Base-by-base conservation (phyloP, 306 rosid genomes). In the Psophocarpus tetragonolobus region DNA sequence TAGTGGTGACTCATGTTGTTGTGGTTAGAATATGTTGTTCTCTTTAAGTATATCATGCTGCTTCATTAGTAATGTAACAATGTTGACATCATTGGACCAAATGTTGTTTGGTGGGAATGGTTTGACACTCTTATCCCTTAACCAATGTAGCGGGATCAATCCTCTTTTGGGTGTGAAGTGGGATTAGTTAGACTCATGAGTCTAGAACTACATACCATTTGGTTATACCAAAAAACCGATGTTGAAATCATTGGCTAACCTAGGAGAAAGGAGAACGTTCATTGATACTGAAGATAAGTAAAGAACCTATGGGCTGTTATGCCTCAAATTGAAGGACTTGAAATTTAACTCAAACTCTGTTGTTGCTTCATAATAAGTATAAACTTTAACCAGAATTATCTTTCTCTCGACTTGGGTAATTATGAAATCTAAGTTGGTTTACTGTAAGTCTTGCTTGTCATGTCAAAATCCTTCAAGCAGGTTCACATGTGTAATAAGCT, bases 401-500 rank as follows among this genome's bases (percentile, higher is more conserved):
- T 71, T 27, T 73, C 26, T 15, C 24, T 24, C 10, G 30, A 80
- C 41, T 62, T 17, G 4, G 61, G 24, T 53, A 14, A 11, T 36
- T 15, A 14, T 71, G 74, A 30, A 82, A 60, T 82, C 69, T 29
- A 68, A 45, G 12, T 74, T 18, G 44, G 29, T 58, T 39, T 50
- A 71, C 47, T 48, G 30, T 6, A 2, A 24, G 14, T 47, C 53
- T 47, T 47, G 6, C 53, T n/a, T 47, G 64, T 68, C 13, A 73
- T 33, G 8, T 65, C 26, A 29, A 61, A 32, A 51, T 62, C 8
- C 60, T 29, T 36, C 24, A 76, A 26, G 45, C 83, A 92, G 97
- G 93, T 92, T 47, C 97, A 92, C 73, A 83, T 88, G 93, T 88
- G 97, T 74, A 92, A 92, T 76, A 92, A 90, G 84, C 93, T 92